Conservation (phyloP, 2,329 filamentous ascomycete species). For the Arthrobotrys conoides region DNA sequence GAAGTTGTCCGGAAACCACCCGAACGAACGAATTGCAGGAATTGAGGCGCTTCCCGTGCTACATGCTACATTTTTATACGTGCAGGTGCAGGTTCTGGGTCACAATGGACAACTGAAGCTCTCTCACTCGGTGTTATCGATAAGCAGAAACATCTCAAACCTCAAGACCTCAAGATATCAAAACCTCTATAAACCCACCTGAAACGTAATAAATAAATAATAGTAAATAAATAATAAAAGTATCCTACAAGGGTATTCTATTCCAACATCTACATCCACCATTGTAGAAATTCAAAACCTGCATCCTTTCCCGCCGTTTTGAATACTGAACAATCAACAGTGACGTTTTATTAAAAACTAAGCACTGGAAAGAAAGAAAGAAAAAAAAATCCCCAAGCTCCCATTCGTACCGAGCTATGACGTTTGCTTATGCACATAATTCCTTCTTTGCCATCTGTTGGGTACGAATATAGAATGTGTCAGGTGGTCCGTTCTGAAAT, state of each 20-base stretch:
- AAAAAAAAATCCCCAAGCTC: slow-evolving; percentile 23
- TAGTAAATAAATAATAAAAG: not conserved
- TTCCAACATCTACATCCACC: not conserved
- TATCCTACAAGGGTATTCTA: slow-evolving; percentile 7
- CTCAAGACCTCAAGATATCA: not conserved
- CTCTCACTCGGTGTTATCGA: slow-evolving; percentile 42
- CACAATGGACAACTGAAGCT: not conserved
- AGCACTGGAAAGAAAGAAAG: too few species aligned
- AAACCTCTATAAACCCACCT: slow-evolving; percentile 4
- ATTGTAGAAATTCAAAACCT: slow-evolving; percentile 16
- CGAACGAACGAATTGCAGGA: slow-evolving; percentile 39
- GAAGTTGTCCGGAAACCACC: slow-evolving; percentile 35
- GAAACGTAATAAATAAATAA: slow-evolving; percentile 28
- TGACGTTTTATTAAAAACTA: slow-evolving; percentile 45
- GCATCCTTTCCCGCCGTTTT: slow-evolving; percentile 33
- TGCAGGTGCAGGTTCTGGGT: too few species aligned
- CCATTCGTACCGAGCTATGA: slow-evolving; percentile 55
- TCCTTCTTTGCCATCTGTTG: slow-evolving; percentile 60
- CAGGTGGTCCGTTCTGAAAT: slow-evolving; percentile 61
- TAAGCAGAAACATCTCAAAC: slow-evolving; percentile 22
- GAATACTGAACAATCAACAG: slow-evolving; percentile 34
- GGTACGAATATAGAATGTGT: slow-evolving; percentile 60
- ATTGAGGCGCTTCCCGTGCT: slow-evolving; percentile 7
- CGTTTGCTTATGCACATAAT: slow-evolving; percentile 61
- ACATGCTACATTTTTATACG: not conserved